phyloP scores from a whole-genome alignment of 2,329 filamentous ascomycete genomes.

The Diplodia intermedia region DNA sequence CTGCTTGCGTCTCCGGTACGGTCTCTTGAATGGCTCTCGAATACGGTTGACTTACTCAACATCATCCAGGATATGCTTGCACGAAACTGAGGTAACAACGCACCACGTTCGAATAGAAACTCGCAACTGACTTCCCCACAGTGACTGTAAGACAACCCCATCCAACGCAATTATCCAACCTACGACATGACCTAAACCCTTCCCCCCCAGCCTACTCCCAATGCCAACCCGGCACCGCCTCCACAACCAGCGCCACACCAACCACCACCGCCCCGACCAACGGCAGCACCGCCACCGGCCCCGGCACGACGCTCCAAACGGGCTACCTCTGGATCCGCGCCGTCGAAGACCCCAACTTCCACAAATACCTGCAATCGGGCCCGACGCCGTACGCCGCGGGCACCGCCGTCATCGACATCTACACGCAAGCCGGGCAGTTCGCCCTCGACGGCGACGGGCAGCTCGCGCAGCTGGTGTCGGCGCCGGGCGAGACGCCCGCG shows the following conservation, averaged over 20 bases:
- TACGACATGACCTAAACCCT: background rate
- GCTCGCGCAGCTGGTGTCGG: slow-evolving; percentile 61
- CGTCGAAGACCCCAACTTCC: slow-evolving; percentile 63
- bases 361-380: slow-evolving; percentile 50
- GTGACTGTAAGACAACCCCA: slow-evolving; percentile 4
- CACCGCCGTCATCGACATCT: slow-evolving; percentile 59
- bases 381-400: slow-evolving; percentile 50
- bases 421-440: slow-evolving; percentile 65
- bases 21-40: background rate
- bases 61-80: background rate
- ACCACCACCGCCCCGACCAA: slow-evolving; percentile 36
- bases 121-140: background rate
- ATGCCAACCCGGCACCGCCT: slow-evolving; percentile 48
- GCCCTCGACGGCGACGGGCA: slow-evolving; percentile 61
- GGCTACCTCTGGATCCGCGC: slow-evolving; percentile 66
- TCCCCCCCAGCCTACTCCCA: slow-evolving; percentile 44
- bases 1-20: slow-evolving; percentile 36
- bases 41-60: background rate
- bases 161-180: slow-evolving; percentile 28
- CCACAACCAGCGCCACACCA: slow-evolving; percentile 32
- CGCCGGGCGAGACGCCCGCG: slow-evolving; percentile 51
- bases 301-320: slow-evolving; percentile 56
- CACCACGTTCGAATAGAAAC: background rate
- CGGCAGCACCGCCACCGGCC: slow-evolving; percentile 43
- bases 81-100: slow-evolving; percentile 1